phyloP scores from a whole-genome alignment of 805 yeast genomes.

The Ogataea salicorniae region DNA sequence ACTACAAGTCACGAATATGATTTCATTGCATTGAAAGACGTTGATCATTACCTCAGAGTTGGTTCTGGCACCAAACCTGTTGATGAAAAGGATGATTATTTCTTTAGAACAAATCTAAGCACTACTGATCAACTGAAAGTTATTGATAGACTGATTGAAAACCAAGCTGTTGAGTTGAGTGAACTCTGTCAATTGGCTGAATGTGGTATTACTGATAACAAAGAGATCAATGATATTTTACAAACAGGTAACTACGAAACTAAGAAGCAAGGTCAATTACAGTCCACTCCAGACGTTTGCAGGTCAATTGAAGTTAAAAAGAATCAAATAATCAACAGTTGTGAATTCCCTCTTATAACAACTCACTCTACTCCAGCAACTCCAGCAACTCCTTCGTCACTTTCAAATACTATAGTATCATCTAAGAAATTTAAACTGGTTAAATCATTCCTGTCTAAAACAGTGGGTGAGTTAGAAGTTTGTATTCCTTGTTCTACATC shows the following conservation, averaged over 20 bases:
- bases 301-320: too few species aligned
- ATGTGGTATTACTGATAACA: slow-evolving; percentile 9
- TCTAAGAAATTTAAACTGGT: not conserved
- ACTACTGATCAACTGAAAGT: slow-evolving; percentile 8
- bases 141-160: slow-evolving; percentile 4
- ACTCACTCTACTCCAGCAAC: too few species aligned
- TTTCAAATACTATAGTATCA: too few species aligned
- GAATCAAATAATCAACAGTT: too few species aligned
- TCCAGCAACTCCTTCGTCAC: too few species aligned
- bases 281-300: too few species aligned
- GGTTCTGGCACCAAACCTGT: slow-evolving; percentile 5
- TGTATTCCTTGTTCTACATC: not conserved
- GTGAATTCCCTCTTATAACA: too few species aligned
- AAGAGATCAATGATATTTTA: slow-evolving; percentile 1
- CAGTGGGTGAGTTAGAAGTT: not conserved
- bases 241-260: not conserved
- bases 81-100: slow-evolving; percentile 1
- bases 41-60: slow-evolving; percentile 20
- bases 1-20: slow-evolving; percentile 19
- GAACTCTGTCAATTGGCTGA: slow-evolving; percentile 4
- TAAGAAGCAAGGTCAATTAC: too few species aligned
- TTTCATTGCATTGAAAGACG: slow-evolving; percentile 19
- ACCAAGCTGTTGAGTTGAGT: slow-evolving; percentile 4
- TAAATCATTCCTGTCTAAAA: slow-evolving; percentile 3
- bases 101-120: slow-evolving; percentile 6